phyloP scores from a whole-genome alignment of 345 rosid genomes.

The thale cress (Arabidopsis thaliana) region TAIR10.1 NC_003071.7:18116501-18117000 shows the following conservation, averaged over 20 bases:
- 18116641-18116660: slow-evolving; percentile 55
- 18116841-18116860: slow-evolving; percentile 76
- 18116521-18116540: slow-evolving; percentile 12
- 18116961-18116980: slow-evolving; percentile 65
- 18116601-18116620: slow-evolving; percentile 1
- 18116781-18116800: slow-evolving; percentile 84
- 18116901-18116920: slow-evolving; percentile 86
- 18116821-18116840: slow-evolving; percentile 47
- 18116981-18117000: slow-evolving; percentile 46
- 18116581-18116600: not conserved
- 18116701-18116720: slow-evolving; percentile 49
- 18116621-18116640: slow-evolving; percentile 39
- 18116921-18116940: slow-evolving; percentile 48
- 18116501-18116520: not conserved
- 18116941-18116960: slow-evolving; percentile 48
- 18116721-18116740: slow-evolving; percentile 66
- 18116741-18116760: slow-evolving; percentile 69
- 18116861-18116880: slow-evolving; percentile 51
- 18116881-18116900: slow-evolving; percentile 60
- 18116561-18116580: not conserved
- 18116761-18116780: slow-evolving; percentile 52
- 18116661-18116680: slow-evolving; percentile 68
- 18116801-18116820: slow-evolving; percentile 64
- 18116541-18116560: not conserved
- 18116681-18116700: slow-evolving; percentile 53